phyloP scores from a whole-genome alignment of 2,329 filamentous ascomycete genomes.

The Fusarium protoensiforme region DNA sequence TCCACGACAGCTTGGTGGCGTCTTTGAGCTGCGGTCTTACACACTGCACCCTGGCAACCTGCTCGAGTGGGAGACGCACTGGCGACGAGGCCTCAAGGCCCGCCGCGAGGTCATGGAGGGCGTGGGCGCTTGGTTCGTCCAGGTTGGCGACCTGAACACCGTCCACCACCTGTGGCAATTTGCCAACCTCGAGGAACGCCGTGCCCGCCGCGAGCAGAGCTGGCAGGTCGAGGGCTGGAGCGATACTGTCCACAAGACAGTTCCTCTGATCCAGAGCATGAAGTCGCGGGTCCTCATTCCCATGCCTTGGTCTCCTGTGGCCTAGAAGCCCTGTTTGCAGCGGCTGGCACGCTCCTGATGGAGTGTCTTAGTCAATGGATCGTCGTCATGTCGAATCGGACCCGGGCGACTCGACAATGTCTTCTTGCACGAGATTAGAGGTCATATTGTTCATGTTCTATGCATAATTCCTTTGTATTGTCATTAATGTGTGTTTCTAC shows the following conservation, averaged over 20 bases:
- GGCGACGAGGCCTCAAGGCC: constrained; percentile 90
- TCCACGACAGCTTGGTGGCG: constrained; percentile 86
- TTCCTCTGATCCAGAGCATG: constrained; percentile 96
- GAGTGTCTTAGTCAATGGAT: constrained; percentile 4
- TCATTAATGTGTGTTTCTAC: constrained; percentile 25
- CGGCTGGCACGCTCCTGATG: neutral
- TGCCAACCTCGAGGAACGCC: constrained; percentile 93
- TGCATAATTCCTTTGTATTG: constrained; percentile 30
- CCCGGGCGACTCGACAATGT: constrained; percentile 1
- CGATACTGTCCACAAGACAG: constrained; percentile 97
- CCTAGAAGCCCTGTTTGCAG: constrained; percentile 56
- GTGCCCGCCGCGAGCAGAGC: constrained; percentile 89
- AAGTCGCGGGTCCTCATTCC: constrained; percentile 93
- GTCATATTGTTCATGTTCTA: constrained; percentile 5
- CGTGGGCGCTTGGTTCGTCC: constrained; percentile 97
- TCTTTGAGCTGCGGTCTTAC: constrained; percentile 97
- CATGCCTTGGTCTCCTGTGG: constrained; percentile 96
- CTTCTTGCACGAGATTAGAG: constrained; percentile 26
- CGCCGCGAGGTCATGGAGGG: constrained; percentile 98
- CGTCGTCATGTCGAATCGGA: neutral
- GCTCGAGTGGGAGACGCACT: constrained; percentile 98
- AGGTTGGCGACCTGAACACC: constrained; percentile 96
- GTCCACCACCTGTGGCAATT: constrained; percentile 99
- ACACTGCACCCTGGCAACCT: constrained; percentile 95
- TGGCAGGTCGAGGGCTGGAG: constrained; percentile 97